phyloP scores from a whole-genome alignment of 2,329 filamentous ascomycete species.

The Arachnopeziza araneosa region DNA sequence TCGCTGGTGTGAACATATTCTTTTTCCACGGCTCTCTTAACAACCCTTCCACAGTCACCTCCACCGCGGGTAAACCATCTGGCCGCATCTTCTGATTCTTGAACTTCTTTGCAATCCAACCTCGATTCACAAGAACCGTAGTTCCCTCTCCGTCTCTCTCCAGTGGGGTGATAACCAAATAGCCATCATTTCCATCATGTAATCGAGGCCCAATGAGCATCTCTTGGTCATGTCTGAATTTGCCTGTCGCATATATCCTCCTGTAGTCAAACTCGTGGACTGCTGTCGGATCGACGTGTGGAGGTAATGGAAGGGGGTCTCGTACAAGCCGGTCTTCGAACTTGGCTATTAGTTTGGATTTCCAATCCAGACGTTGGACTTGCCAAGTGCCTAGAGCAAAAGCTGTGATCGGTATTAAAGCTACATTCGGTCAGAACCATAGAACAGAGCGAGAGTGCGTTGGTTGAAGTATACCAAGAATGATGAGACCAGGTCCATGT shows the following conservation, averaged over 20 bases:
- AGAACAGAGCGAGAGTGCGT: not conserved
- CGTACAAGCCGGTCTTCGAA: constrained; percentile 89
- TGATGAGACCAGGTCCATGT: constrained; percentile 75
- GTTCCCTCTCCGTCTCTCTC: constrained; percentile 60
- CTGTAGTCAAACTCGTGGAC: constrained; percentile 90
- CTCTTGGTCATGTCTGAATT: constrained; percentile 80
- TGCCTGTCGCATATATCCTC: constrained; percentile 69
- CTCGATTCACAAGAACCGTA: constrained; percentile 81
- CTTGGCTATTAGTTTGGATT: constrained; percentile 83
- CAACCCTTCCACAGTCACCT: constrained; percentile 77
- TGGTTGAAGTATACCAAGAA: constrained; percentile 52
- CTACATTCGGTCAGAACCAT: constrained; percentile 14
- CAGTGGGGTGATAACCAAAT: constrained; percentile 84
- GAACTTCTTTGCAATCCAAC: constrained; percentile 82
- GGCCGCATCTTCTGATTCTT: constrained; percentile 57
- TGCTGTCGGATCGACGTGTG: constrained; percentile 73
- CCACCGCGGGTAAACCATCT: constrained; percentile 62
- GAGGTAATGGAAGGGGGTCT: constrained; percentile 78
- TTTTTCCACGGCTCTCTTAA: constrained; percentile 90
- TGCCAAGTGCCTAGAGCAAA: constrained; percentile 94
- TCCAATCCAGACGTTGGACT: constrained; percentile 87
- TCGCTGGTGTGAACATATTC: constrained; percentile 95
- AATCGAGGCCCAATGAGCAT: constrained; percentile 93
- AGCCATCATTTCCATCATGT: constrained; percentile 84
- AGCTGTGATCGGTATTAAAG: constrained; percentile 80